Evolutionary conservation across 768 basidiomycete species (phyloP).

Genomic region (Boletus rufocinnamomeus): DNA sequence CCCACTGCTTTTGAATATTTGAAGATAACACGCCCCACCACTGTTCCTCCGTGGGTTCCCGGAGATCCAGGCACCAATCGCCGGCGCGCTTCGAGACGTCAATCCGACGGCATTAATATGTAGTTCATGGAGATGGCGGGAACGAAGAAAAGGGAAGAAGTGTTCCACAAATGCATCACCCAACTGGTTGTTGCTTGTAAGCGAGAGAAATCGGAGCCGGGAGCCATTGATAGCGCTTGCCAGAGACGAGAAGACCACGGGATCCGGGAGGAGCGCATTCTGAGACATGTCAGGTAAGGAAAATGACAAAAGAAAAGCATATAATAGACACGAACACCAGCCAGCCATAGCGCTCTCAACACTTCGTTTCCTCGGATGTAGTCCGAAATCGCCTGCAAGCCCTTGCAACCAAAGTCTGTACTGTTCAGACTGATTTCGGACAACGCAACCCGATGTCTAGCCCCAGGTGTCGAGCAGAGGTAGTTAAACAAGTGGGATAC

Average conservation of each 20-base stretch:
- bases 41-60: constrained; percentile 28
- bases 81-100: constrained; percentile 44
- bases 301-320: neutral
- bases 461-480: constrained; percentile 50
- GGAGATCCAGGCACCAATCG: constrained; percentile 51
- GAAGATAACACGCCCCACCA: constrained; percentile 41
- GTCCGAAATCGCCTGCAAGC: constrained; percentile 50
- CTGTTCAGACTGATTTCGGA: constrained; percentile 57
- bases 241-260: constrained; percentile 40
- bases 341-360: constrained; percentile 51
- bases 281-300: constrained; percentile 28
- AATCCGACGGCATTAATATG: constrained; percentile 52
- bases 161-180: constrained; percentile 49
- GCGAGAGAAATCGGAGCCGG: constrained; percentile 47
- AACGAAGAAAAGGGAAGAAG: constrained; percentile 52
- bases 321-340: constrained; percentile 47
- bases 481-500: constrained; percentile 54
- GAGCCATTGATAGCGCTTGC: constrained; percentile 56
- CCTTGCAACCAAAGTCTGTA: constrained; percentile 54
- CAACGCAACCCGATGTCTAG: constrained; percentile 43
- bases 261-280: constrained; percentile 45
- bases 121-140: constrained; percentile 51
- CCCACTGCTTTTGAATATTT: constrained; percentile 55
- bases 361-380: constrained; percentile 51
- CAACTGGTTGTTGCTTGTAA: constrained; percentile 50